These are phyloP conservation scores for Aplosporella prunicola DNA, from an alignment of 2,329 filamentous ascomycete genomes.

Conservation along the genomic window DNA sequence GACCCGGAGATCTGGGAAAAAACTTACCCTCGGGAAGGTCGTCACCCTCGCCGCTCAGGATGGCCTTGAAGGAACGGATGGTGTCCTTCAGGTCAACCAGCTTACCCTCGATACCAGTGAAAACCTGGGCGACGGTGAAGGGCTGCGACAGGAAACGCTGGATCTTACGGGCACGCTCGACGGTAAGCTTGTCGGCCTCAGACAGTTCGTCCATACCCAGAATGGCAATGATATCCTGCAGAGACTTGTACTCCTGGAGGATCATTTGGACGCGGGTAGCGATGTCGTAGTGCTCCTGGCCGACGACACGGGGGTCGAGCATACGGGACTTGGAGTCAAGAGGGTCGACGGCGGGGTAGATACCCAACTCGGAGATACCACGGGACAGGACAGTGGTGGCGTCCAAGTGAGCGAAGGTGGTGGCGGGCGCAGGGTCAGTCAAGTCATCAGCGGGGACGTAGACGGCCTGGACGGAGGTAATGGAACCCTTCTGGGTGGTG, in stretches of 20 bases:
- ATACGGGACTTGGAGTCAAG: slow-evolving; percentile 99
- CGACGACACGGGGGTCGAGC: slow-evolving; percentile 97
- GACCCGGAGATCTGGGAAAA: neutral
- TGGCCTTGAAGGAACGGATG: slow-evolving; percentile 94
- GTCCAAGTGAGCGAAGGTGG: slow-evolving; percentile 99
- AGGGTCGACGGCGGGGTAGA: slow-evolving; percentile 99
- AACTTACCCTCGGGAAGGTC: slow-evolving; percentile 78
- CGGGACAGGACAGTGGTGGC: slow-evolving; percentile 99
- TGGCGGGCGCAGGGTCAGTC: slow-evolving; percentile 98
- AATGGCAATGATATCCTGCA: slow-evolving; percentile 99
- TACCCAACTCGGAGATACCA: slow-evolving; percentile 99
- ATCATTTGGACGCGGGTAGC: slow-evolving; percentile 97
- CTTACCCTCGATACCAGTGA: slow-evolving; percentile 91
- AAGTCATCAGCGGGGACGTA: slow-evolving; percentile 99
- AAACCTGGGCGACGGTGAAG: slow-evolving; percentile 82
- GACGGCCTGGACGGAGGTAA: slow-evolving; percentile 99
- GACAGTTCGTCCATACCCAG: slow-evolving; percentile 99
- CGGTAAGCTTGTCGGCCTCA: slow-evolving; percentile 97
- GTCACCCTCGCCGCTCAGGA: slow-evolving; percentile 90
- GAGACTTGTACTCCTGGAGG: slow-evolving; percentile 99
- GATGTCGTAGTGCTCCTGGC: slow-evolving; percentile 93
- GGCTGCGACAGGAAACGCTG: slow-evolving; percentile 99
- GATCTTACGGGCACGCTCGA: slow-evolving; percentile 99
- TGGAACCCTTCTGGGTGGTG: slow-evolving; percentile 98
- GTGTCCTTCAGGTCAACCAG: slow-evolving; percentile 99